Percentiles rank a stretch among this genome's conserved stretches.
Conservation (phyloP, 2,329 filamentous ascomycete species). For the Periconia macrospinosa region DNA sequence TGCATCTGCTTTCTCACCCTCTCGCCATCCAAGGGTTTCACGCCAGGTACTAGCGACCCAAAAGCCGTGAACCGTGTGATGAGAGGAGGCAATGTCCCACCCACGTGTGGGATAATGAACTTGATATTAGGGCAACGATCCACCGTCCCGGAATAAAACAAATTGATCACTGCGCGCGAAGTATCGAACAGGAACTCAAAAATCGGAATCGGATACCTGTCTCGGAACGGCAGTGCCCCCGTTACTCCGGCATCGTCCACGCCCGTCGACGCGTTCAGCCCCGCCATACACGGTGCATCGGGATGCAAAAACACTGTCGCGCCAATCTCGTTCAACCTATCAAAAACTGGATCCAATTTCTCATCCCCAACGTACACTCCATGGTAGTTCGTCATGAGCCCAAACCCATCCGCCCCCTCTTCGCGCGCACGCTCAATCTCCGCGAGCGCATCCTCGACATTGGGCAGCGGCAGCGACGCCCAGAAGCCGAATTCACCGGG, state of each 20-base stretch:
- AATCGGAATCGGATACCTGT: constrained; percentile 47
- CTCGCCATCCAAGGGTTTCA: constrained; percentile 24
- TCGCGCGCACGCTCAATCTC: constrained; percentile 52
- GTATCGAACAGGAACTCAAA: constrained; percentile 60
- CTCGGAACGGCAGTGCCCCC: constrained; percentile 41
- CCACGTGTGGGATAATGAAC: constrained; percentile 54
- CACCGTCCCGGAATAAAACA: constrained; percentile 53
- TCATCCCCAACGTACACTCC: constrained; percentile 56
- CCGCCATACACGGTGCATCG: constrained; percentile 50
- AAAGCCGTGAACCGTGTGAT: constrained; percentile 49
- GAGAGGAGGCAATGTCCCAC: constrained; percentile 50
- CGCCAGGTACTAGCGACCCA: constrained; percentile 42
- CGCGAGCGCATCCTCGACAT: constrained; percentile 49
- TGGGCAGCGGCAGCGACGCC: constrained; percentile 56
- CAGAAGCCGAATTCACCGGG: constrained; percentile 55
- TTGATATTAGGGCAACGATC: constrained; percentile 50
- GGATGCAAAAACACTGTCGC: constrained; percentile 60
- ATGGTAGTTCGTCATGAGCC: constrained; percentile 56
- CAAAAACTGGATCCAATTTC: constrained; percentile 51
- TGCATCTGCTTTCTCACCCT: constrained; percentile 37
- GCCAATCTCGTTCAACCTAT: constrained; percentile 50
- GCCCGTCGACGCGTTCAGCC: constrained; percentile 11
- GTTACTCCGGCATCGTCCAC: constrained; percentile 5
- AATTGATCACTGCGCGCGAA: constrained; percentile 51
- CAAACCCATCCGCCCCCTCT: constrained; percentile 55